Evolutionary conservation across 495 filamentous ascomycete genomes (phyloP).

Genomic region (Chaetomium fimeti): DNA sequence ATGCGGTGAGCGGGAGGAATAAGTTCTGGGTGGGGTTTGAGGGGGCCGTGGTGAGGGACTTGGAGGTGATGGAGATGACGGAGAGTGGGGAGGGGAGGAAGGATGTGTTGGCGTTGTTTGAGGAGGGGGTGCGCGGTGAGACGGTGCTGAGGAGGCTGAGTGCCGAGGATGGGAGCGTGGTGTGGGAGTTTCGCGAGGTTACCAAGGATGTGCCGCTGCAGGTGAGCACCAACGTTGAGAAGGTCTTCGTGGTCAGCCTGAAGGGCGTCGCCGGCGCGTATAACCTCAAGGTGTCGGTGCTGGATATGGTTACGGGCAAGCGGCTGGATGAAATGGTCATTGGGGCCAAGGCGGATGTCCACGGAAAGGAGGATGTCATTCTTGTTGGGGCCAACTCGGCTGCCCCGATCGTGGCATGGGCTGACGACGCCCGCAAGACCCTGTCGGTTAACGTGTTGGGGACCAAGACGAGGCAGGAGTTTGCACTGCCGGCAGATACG

Average conservation of each 20-base stretch:
- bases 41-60: constrained; percentile 64
- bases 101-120: constrained; percentile 69
- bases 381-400: constrained; percentile 83
- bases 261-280: constrained; percentile 65
- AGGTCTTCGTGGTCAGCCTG: constrained; percentile 74
- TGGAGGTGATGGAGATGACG: constrained; percentile 75
- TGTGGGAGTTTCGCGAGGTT: constrained; percentile 72
- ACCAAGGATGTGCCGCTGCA: constrained; percentile 73
- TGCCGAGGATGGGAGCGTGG: constrained; percentile 66
- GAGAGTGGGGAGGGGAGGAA: constrained; percentile 54
- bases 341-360: constrained; percentile 70
- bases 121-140: constrained; percentile 36
- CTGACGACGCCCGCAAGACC: constrained; percentile 63
- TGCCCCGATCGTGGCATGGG: constrained; percentile 78
- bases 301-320: constrained; percentile 70
- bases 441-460: constrained; percentile 81
- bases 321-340: constrained; percentile 63
- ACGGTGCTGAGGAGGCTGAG: constrained; percentile 68
- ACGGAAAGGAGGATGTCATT: constrained; percentile 63
- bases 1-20: constrained; percentile 73
- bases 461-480: constrained; percentile 59
- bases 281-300: constrained; percentile 68
- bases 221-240: constrained; percentile 69
- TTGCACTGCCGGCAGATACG: constrained; percentile 58
- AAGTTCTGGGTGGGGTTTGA: constrained; percentile 65